Conservation (phyloP, 345 rosid species). For the Noccaea bulbosa region DNA sequence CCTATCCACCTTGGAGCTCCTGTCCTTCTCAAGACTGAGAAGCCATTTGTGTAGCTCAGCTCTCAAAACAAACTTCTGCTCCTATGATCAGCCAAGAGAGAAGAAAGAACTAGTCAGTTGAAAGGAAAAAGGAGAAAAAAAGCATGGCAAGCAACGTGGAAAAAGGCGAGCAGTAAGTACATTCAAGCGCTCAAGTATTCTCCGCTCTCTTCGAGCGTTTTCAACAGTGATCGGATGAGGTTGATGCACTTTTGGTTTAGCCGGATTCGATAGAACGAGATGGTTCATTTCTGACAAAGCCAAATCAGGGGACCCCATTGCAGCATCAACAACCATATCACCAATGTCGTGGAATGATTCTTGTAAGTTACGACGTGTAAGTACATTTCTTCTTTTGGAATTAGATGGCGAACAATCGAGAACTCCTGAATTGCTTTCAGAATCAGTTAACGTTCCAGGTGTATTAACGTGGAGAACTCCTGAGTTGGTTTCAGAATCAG, state of each 20-base stretch:
- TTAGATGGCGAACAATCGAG: constrained; percentile 43
- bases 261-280: constrained; percentile 40
- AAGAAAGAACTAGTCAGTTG: constrained; percentile 29
- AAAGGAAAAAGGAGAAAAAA: constrained; percentile 7
- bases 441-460: constrained; percentile 42
- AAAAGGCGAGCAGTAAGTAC: constrained; percentile 45
- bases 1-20: constrained; percentile 73
- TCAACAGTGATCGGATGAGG: constrained; percentile 60
- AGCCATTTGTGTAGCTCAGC: constrained; percentile 85
- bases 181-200: constrained; percentile 75
- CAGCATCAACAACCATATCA: constrained; percentile 44
- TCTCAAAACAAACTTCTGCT: constrained; percentile 76
- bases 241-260: constrained; percentile 49
- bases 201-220: constrained; percentile 76
- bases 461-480: constrained; percentile 46
- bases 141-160: background rate
- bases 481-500: constrained; percentile 45
- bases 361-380: constrained; percentile 46
- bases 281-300: constrained; percentile 46
- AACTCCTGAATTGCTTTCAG: constrained; percentile 50
- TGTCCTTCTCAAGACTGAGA: constrained; percentile 76
- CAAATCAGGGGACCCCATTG: constrained; percentile 46
- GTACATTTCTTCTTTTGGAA: constrained; percentile 41
- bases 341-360: constrained; percentile 45
- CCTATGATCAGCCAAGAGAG: constrained; percentile 51